Conservation (phyloP, 2,329 filamentous ascomycete genomes). For the Diaporthe caulivora region DNA sequence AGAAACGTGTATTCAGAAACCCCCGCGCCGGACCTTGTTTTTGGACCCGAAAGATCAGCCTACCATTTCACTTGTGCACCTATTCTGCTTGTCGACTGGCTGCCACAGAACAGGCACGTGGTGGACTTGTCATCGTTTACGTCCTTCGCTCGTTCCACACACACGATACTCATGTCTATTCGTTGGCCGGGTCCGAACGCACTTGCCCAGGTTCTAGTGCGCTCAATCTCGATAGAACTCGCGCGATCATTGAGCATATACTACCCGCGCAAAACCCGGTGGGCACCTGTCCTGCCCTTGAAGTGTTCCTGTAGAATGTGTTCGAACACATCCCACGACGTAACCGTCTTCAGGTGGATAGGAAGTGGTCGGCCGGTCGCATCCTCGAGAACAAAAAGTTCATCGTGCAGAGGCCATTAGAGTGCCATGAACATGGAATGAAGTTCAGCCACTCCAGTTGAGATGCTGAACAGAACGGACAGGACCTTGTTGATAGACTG, state of each 20-base stretch:
- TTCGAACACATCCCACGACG: not conserved
- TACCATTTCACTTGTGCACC: not conserved
- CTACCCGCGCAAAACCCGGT: not conserved
- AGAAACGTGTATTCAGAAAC: not conserved
- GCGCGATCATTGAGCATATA: not conserved
- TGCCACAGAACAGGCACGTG: not conserved
- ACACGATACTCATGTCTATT: conserved; percentile 4
- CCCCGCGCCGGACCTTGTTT: not conserved
- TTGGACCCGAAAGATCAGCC: not conserved
- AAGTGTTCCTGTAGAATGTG: not conserved
- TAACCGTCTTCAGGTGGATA: not conserved
- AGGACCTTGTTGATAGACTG: not conserved
- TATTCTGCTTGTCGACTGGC: not conserved
- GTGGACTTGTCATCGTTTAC: not conserved
- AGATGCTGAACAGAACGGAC: not conserved
- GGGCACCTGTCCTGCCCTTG: not conserved
- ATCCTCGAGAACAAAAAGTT: conserved; percentile 9
- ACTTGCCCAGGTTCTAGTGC: not conserved
- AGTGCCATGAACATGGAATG: not conserved
- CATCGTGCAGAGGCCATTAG: not conserved
- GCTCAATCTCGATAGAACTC: not conserved
- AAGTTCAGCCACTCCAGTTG: not conserved
- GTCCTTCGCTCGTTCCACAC: not conserved
- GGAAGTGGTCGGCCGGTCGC: not conserved
- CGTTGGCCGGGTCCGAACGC: not conserved